Percentiles rank a stretch among this genome's conserved stretches.
Conservation (phyloP, 2,329 filamentous ascomycete species). For the Curvularia verruculosa region DNA sequence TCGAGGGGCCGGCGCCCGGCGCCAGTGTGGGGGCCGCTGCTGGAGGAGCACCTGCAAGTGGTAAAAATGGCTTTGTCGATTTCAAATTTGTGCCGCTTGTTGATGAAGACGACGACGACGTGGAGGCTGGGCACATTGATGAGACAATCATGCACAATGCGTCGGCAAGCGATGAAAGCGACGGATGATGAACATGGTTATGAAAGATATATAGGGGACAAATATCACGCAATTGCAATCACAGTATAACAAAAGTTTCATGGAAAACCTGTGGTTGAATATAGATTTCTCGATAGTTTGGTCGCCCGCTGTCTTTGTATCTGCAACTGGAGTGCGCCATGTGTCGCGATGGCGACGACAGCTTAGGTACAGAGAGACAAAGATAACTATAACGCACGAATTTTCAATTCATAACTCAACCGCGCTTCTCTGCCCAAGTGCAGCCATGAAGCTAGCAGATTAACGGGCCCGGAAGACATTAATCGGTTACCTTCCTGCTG, state of each 20-base stretch:
- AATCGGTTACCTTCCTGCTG: not conserved
- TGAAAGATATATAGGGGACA: not conserved
- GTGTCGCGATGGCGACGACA: not conserved
- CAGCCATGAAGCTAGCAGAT: not conserved
- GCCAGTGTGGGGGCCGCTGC: not conserved
- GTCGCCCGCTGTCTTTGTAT: not conserved
- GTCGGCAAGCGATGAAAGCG: slow-evolving; percentile 4
- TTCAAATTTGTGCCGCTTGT: slow-evolving; percentile 79
- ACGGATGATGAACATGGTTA: not conserved
- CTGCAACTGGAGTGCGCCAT: not conserved
- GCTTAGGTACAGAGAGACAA: not conserved
- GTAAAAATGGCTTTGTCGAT: slow-evolving; percentile 73
- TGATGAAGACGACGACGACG: slow-evolving; percentile 56
- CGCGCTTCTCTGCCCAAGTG: not conserved
- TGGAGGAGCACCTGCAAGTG: slow-evolving; percentile 49
- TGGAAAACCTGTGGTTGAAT: not conserved
- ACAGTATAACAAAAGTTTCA: not conserved
- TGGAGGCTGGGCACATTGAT: slow-evolving; percentile 20
- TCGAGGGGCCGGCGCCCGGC: slow-evolving; percentile 57
- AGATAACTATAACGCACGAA: not conserved
- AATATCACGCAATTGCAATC: not conserved
- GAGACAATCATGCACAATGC: slow-evolving; percentile 27
- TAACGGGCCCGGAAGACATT: not conserved
- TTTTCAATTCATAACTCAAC: not conserved
- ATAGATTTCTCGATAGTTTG: not conserved